A percentile compares a stretch with the other conserved stretches of the same genome.
Evolutionary conservation across 805 yeast species (phyloP).

Genomic region (Priceomyces melissophilus): DNA sequence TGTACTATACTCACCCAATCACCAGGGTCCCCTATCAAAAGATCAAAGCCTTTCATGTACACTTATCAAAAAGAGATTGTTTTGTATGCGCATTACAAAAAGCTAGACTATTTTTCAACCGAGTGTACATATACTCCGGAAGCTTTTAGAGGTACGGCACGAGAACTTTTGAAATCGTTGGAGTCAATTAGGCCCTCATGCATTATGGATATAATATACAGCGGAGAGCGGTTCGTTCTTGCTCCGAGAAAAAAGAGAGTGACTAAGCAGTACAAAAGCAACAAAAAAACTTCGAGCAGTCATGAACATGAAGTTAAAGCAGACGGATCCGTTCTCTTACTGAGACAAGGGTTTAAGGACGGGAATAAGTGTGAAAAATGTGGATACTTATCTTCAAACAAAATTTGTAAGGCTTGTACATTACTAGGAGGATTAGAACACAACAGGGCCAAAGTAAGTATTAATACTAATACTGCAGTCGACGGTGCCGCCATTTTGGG

Average conservation of each 20-base stretch:
- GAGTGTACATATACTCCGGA: constrained; percentile 99
- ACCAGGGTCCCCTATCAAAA: constrained; percentile 81
- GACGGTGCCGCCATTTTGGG: constrained; percentile 65
- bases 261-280: constrained; percentile 34
- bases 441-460: constrained; percentile 60
- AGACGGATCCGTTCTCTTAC: constrained; percentile 60
- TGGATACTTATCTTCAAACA: constrained; percentile 87
- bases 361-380: constrained; percentile 83
- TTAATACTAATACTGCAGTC: constrained; percentile 50
- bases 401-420: constrained; percentile 89
- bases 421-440: constrained; percentile 79
- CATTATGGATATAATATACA: constrained; percentile 88
- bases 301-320: constrained; percentile 51
- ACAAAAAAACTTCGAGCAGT: constrained; percentile 15
- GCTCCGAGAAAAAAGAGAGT: constrained; percentile 49
- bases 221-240: constrained; percentile 83
- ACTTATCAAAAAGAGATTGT: constrained; percentile 97
- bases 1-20: constrained; percentile 82
- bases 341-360: constrained; percentile 41
- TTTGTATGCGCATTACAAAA: constrained; percentile 92
- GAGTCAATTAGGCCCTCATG: constrained; percentile 91
- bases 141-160: constrained; percentile 96
- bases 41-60: constrained; percentile 95
- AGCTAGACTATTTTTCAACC: constrained; percentile 91
- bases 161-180: constrained; percentile 84